These are phyloP conservation scores for Pichia deserticola DNA, from an alignment of 805 yeast genomes.

Conservation along the genomic window DNA sequence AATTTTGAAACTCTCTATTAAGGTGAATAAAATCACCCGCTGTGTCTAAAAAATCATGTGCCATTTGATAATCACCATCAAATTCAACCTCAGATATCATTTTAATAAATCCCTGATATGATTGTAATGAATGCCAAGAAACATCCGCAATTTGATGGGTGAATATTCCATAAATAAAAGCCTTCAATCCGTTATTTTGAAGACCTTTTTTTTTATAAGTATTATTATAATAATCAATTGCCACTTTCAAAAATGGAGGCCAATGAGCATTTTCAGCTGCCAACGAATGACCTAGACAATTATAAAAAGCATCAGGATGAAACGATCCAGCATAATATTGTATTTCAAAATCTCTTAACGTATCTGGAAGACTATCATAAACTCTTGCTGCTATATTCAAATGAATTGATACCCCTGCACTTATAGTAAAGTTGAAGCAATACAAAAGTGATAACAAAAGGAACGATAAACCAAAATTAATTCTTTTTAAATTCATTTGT, in stretches of 20 bases:
- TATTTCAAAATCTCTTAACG: slow-evolving; percentile 22
- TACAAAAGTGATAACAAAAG: background rate
- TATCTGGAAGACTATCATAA: slow-evolving; percentile 27
- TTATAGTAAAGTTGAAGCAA: background rate
- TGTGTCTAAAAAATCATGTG: slow-evolving; percentile 51
- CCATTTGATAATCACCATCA: slow-evolving; percentile 38
- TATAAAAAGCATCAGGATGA: slow-evolving; percentile 63
- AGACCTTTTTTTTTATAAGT: slow-evolving; percentile 20
- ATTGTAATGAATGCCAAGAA: slow-evolving; percentile 58
- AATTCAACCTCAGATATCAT: slow-evolving; percentile 48
- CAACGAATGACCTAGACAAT: slow-evolving; percentile 43
- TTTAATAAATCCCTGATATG: slow-evolving; percentile 47
- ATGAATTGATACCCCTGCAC: slow-evolving; percentile 31
- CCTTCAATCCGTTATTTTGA: slow-evolving; percentile 30
- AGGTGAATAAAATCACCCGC: slow-evolving; percentile 57
- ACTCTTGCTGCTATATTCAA: slow-evolving; percentile 29
- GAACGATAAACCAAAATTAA: background rate
- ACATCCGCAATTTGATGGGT: slow-evolving; percentile 60
- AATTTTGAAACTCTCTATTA: slow-evolving; percentile 29
- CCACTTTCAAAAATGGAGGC: slow-evolving; percentile 53
- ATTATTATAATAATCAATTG: slow-evolving; percentile 34
- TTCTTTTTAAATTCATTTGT: too few relatives aligned
- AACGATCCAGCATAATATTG: slow-evolving; percentile 54
- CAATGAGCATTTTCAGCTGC: slow-evolving; percentile 62
- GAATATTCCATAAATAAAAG: slow-evolving; percentile 52